phyloP scores from a whole-genome alignment of 2,329 filamentous ascomycete species.

The Penicillium sp. region DNA sequence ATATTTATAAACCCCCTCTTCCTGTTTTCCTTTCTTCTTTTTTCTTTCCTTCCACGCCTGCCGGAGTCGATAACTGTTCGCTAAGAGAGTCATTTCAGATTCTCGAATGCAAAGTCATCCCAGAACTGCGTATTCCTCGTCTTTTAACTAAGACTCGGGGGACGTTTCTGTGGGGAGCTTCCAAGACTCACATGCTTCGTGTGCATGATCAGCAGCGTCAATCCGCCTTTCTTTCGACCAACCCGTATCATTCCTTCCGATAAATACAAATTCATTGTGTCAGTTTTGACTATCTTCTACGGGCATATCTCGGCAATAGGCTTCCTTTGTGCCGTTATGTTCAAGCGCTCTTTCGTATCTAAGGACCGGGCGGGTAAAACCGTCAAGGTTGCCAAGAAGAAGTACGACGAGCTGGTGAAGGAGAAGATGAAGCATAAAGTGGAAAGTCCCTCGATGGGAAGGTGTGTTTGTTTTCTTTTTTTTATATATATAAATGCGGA shows the following conservation, averaged over 20 bases:
- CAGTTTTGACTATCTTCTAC: constrained; percentile 50
- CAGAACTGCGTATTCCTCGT: constrained; percentile 30
- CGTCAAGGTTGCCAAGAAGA: constrained; percentile 74
- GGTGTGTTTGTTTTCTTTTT: constrained; percentile 33
- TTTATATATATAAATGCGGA: neutral
- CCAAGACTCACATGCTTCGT: constrained; percentile 52
- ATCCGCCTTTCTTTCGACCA: constrained; percentile 34
- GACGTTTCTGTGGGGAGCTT: constrained; percentile 48
- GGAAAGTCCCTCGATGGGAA: constrained; percentile 57
- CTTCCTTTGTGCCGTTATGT: constrained; percentile 62
- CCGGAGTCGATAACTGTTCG: constrained; percentile 42
- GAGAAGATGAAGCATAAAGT: constrained; percentile 84
- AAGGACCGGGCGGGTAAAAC: constrained; percentile 87
- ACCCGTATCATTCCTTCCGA: constrained; percentile 43
- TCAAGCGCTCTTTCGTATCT: constrained; percentile 85
- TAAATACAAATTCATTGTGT: constrained; percentile 38
- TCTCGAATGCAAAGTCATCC: constrained; percentile 52
- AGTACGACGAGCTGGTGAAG: constrained; percentile 74
- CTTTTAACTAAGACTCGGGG: constrained; percentile 34
- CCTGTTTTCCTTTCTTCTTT: constrained; percentile 38
- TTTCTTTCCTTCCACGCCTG: constrained; percentile 51
- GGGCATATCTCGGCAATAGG: constrained; percentile 34
- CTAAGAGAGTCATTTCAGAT: constrained; percentile 31
- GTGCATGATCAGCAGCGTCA: constrained; percentile 54
- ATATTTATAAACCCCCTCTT: constrained; percentile 29